Evolutionary conservation across 225 moss, liverwort and hornwort species (phyloP), one percentile per base, ranked within the genome.

Genomic region (Asterella californica): DNA sequence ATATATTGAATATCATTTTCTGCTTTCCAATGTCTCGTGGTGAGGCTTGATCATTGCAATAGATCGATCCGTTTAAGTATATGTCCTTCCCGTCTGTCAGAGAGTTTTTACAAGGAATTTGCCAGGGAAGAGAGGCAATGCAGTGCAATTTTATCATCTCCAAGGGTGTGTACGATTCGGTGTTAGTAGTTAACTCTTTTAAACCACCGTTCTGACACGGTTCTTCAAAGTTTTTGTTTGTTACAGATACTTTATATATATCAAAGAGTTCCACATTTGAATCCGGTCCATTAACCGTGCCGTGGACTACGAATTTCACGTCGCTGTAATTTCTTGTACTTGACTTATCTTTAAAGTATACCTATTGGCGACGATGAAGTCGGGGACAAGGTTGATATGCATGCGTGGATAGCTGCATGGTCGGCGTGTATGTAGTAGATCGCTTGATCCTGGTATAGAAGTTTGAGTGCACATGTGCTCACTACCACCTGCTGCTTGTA

Each of bases 71-170:
- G n/a, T n/a, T 59, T 33, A 74, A 74, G 53, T 45, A 21, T 34
- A 59, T 76, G 37, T 59, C 59, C 57, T 76, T n/a, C 4, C 33
- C 32, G 22, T 70, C 69, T 70, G 69, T 45, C 38, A 45, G 32
- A 15, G 67, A 67, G 67, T 53, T 27, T 50, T 32, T 1, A 49
- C 14, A 5, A 59, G 24, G 55, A 11, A 37, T 38, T 76, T 76
- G 75, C 75, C 59, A 76, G 55, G 75, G 59, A 76, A 59, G 24
- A 37, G 59, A 38, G n/a, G n/a, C 18, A 57, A 76, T 49, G 75
- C 57, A 76, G 75, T 76, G 75, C 75, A 15, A 54, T 76, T 18
- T 76, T 57, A 29, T 72, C 37, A 57, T 57, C 18, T 19, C 8
- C 6, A 22, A 57, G 24, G 15, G 33, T 37, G 37, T 38, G 21